A percentile compares a stretch with the other conserved stretches of the same genome.
These are phyloP conservation scores for Ganoderma multipileum DNA, from an alignment of 1,284 basidiomycete species.

Conservation along the genomic window DNA sequence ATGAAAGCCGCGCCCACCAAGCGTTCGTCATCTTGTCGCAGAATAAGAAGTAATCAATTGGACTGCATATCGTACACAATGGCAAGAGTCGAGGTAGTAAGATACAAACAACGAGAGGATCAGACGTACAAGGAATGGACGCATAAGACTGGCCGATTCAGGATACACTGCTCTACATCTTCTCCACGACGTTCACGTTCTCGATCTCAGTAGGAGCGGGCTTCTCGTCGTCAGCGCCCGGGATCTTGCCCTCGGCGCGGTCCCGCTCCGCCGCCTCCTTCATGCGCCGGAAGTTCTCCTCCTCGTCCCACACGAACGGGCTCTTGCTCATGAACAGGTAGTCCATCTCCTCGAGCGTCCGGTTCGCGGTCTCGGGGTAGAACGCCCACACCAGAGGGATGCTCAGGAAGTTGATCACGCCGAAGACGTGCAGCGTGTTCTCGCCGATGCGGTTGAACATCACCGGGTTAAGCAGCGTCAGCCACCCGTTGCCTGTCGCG, in stretches of 20 bases:
- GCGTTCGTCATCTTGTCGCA: neutral
- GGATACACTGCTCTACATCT: neutral
- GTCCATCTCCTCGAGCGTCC: conserved; percentile 60
- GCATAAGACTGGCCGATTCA: neutral
- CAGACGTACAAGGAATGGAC: neutral
- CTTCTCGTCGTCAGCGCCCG: conserved; percentile 12
- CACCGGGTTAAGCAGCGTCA: conserved; percentile 45
- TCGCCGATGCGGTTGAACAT: conserved; percentile 45
- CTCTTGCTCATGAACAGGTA: conserved; percentile 53
- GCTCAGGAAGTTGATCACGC: conserved; percentile 52
- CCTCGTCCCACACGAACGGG: conserved; percentile 55
- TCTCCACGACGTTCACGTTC: neutral
- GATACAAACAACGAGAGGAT: neutral
- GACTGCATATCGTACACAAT: neutral
- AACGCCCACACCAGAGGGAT: conserved; percentile 58
- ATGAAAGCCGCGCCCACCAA: too few relatives aligned
- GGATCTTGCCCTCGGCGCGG: conserved; percentile 20
- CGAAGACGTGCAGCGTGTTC: conserved; percentile 54
- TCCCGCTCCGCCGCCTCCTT: conserved; percentile 36
- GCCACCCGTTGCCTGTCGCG: conserved; percentile 39
- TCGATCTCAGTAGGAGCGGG: neutral
- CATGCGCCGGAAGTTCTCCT: conserved; percentile 42
- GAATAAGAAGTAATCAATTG: neutral
- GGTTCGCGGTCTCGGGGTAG: conserved; percentile 59
- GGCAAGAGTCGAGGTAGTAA: neutral